Conservation (phyloP, 352 stramenopile genomes). For the Globisporangium radiosum region DNA sequence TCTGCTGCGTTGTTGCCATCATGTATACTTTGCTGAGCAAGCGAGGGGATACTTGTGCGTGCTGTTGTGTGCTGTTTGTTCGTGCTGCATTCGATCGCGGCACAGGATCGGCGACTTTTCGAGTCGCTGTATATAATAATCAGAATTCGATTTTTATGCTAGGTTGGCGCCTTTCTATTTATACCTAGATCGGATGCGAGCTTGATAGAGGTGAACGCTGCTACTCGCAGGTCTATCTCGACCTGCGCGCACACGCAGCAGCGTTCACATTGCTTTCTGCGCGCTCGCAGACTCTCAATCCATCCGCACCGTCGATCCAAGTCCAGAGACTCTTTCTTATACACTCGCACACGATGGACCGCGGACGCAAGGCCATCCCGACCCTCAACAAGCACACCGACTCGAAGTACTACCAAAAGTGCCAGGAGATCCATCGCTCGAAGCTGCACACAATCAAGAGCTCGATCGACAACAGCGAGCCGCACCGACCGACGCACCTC, state of each 20-base stretch:
- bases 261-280: no score
- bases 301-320: no score
- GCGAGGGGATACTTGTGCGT: no score
- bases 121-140: no score
- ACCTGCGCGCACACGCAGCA: no score
- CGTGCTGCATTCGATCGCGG: background rate
- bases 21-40: background rate
- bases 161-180: no score
- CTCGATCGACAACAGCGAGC: slow-evolving; percentile 92
- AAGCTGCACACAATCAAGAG: slow-evolving; percentile 89
- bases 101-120: background rate
- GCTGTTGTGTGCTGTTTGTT: background rate
- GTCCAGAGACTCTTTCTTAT: no score
- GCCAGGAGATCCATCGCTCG: slow-evolving; percentile 73
- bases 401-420: slow-evolving; percentile 83
- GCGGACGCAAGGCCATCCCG: slow-evolving; percentile 76
- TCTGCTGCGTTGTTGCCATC: slow-evolving; percentile 22
- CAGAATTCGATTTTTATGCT: no score
- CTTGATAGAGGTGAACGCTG: no score
- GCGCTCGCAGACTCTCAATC: no score
- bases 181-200: no score
- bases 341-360: slow-evolving; percentile 42
- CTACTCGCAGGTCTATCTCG: no score
- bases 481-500: slow-evolving; percentile 88
- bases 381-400: slow-evolving; percentile 87